phyloP scores from a whole-genome alignment of 768 basidiomycete genomes.

The Boletellus emodensis region DNA sequence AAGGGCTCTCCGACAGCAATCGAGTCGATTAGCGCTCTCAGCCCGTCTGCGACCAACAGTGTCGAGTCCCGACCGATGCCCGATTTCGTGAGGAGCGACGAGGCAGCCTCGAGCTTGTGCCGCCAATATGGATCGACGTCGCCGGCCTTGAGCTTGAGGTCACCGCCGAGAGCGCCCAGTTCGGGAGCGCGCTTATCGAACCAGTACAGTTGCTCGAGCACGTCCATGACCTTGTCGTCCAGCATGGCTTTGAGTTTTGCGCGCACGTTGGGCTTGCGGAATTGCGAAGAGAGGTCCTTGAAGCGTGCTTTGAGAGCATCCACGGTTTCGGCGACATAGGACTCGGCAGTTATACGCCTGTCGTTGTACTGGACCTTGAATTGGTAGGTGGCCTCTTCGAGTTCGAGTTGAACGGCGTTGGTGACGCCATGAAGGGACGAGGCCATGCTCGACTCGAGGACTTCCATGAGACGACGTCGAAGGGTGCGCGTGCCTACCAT shows the following conservation, averaged over 20 bases:
- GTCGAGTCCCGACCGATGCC: slow-evolving; percentile 95
- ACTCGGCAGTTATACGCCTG: slow-evolving; percentile 88
- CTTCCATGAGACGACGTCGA: slow-evolving; percentile 89
- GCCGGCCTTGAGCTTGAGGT: slow-evolving; percentile 64
- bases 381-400: slow-evolving; percentile 96
- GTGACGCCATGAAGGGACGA: slow-evolving; percentile 93
- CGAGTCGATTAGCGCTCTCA: slow-evolving; percentile 84
- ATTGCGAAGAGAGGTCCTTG: slow-evolving; percentile 78
- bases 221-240: slow-evolving; percentile 95
- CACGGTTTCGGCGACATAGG: slow-evolving; percentile 96
- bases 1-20: slow-evolving; percentile 90
- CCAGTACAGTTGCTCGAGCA: slow-evolving; percentile 97
- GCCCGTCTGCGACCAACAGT: slow-evolving; percentile 88
- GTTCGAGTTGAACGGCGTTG: slow-evolving; percentile 94
- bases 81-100: slow-evolving; percentile 89
- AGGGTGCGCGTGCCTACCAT: slow-evolving; percentile 93
- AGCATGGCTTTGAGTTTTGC: slow-evolving; percentile 87
- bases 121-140: slow-evolving; percentile 90
- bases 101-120: slow-evolving; percentile 94
- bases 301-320: slow-evolving; percentile 89
- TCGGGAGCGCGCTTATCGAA: slow-evolving; percentile 81
- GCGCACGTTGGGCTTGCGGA: slow-evolving; percentile 86
- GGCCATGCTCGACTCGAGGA: slow-evolving; percentile 96
- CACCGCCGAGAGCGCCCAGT: slow-evolving; percentile 63
- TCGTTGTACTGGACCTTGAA: slow-evolving; percentile 99